Base-by-base conservation (phyloP, 2,329 filamentous ascomycete species). In the Coniochaeta sp. region DNA sequence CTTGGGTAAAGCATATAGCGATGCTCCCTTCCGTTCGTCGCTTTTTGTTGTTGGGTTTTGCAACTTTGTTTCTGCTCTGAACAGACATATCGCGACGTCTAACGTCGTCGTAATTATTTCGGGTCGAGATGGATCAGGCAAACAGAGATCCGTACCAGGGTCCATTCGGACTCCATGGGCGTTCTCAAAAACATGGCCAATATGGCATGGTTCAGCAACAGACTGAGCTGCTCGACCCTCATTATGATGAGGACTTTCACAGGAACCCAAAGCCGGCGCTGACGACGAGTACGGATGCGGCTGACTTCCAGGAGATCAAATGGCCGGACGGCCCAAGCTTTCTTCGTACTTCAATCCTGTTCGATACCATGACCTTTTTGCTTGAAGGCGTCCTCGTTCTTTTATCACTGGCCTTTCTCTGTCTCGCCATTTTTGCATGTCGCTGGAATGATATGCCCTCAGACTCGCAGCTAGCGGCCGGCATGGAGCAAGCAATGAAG, bases 401-500 rank as follows among this genome's bases (percentile, higher is more conserved):
- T 7, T 8, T 44, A 19, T 24, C 34, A 2, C 6, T 57, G n/a
- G 34, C 24, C 12, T 57, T 57, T 44, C 55, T 57, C 34, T n/a
- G 19, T 28, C 36, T 57, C 17, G 55, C 55, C 22, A n/a, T 57
- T 14, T 12, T 57, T 17, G 55, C 55, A n/a, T 30, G 28, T 30
- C 55, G 36, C 22, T 44, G 28, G 22, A 19, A 26, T 7, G 6
- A 44, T n/a, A 32, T 30, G 34, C 38, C 55, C 10, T 28, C 55
- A 22, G 7, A 57, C 17, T 42, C 55, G 8, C 2, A 40, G 2
- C 24, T 28, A 4, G 55, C 34, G 24, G 34, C 24, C n/a, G 16
- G 19, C 36, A 28, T 57, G 24, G 55, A 40, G 26, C 34, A 57
- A 36, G 55, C 55, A 26, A 57, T 57, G 55, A 57, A 44, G 38